phyloP scores from a whole-genome alignment of 2,329 filamentous ascomycete species.

The Diaporthe sp. region DNA sequence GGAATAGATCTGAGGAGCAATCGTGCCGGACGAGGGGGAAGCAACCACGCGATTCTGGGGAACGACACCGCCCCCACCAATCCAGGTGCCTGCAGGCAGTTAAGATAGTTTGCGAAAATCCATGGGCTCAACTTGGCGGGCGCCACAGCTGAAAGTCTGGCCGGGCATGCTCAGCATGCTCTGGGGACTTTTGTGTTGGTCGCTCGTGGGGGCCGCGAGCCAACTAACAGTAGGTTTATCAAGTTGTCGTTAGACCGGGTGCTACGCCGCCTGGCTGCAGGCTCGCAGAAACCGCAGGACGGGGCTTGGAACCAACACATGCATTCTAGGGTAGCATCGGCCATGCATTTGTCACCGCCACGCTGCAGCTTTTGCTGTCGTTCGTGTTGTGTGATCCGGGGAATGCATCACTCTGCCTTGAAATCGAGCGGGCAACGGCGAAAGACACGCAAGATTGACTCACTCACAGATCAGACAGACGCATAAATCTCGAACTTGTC shows the following conservation, averaged over 20 bases:
- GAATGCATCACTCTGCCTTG: neutral
- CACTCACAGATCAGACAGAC: no score
- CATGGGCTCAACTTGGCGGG: neutral
- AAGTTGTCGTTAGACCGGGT: neutral
- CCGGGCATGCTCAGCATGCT: neutral
- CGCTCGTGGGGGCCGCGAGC: neutral
- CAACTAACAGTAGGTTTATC: neutral
- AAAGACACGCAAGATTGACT: no score
- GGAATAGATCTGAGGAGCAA: neutral
- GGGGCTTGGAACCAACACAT: constrained; percentile 27
- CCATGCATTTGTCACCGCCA: constrained; percentile 7
- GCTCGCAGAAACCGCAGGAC: neutral
- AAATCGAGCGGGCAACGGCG: neutral
- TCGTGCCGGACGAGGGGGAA: neutral
- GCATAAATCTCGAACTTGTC: neutral
- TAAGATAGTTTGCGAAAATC: neutral
- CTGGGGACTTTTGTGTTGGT: neutral
- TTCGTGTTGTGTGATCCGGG: neutral
- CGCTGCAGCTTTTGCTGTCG: neutral
- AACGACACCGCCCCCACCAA: neutral
- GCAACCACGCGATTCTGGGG: neutral
- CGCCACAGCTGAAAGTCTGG: constrained; percentile 27
- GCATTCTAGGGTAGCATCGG: constrained; percentile 13
- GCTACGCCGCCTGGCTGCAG: neutral
- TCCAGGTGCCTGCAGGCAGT: neutral